Evolutionary conservation across 805 yeast species (phyloP).

Genomic region (Schizosaccharomyces lindneri): DNA sequence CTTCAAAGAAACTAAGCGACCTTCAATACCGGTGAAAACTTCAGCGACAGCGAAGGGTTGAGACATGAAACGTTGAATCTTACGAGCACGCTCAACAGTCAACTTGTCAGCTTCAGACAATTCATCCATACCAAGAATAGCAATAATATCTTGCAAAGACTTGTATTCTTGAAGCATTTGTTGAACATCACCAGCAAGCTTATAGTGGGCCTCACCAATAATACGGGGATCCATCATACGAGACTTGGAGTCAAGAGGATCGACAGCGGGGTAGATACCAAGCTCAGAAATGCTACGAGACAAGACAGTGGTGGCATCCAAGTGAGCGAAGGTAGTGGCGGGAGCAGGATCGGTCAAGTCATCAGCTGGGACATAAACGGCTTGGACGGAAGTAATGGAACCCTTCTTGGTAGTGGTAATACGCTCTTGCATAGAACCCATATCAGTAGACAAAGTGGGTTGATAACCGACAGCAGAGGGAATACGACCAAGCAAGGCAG

Average conservation of each 20-base stretch:
- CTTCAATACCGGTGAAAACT: conserved; percentile 98
- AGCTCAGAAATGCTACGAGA: conserved; percentile 98
- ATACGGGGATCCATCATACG: conserved; percentile 92
- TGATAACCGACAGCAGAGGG: conserved; percentile 99
- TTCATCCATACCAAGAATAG: conserved; percentile 99
- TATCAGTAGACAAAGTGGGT: conserved; percentile 99
- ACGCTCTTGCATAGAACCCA: conserved; percentile 99
- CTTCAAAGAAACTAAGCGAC: conserved; percentile 88
- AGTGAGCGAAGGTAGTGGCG: conserved; percentile 98
- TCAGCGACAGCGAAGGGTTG: conserved; percentile 99
- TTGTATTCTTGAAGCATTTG: conserved; percentile 98
- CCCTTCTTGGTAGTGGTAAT: conserved; percentile 99
- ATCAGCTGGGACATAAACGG: conserved; percentile 99
- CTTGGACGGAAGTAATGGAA: conserved; percentile 99
- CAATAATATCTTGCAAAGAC: conserved; percentile 98
- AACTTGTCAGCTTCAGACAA: conserved; percentile 94
- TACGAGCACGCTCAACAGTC: conserved; percentile 99
- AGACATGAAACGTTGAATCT: conserved; percentile 98
- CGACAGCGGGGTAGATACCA: conserved; percentile 99
- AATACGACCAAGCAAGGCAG: conserved; percentile 98
- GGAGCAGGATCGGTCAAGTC: conserved; percentile 99
- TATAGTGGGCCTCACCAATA: conserved; percentile 97
- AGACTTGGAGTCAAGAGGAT: conserved; percentile 97
- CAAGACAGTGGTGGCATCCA: conserved; percentile 98
- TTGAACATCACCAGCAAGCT: conserved; percentile 82